phyloP scores from a whole-genome alignment of 1,284 basidiomycete species.

The Leccinum insigne region DNA sequence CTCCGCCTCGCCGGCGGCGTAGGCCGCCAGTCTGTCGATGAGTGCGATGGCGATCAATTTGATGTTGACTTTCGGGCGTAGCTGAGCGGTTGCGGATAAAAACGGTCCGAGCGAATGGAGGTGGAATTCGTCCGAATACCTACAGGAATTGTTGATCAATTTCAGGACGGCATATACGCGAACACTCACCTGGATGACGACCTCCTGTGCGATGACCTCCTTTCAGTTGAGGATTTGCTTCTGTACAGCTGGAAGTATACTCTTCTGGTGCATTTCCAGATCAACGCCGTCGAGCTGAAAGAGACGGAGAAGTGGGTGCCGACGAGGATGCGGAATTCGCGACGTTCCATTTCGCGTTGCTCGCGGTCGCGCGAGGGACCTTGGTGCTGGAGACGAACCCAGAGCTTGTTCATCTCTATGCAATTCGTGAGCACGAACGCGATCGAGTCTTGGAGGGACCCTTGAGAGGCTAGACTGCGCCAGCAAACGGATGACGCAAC shows the following conservation, averaged over 20 bases:
- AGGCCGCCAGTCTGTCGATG: slow-evolving; percentile 93
- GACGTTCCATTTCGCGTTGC: slow-evolving; percentile 92
- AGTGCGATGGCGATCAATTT: slow-evolving; percentile 96
- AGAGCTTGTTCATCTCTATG: slow-evolving; percentile 99
- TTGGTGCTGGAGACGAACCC: slow-evolving; percentile 96
- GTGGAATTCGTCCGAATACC: slow-evolving; percentile 97
- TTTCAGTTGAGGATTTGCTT: slow-evolving; percentile 39
- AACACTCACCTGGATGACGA: slow-evolving; percentile 84
- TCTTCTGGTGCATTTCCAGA: slow-evolving; percentile 45
- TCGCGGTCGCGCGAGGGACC: slow-evolving; percentile 95
- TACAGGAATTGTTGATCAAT: background rate
- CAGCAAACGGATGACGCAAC: background rate
- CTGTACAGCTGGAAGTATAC: too few relatives aligned
- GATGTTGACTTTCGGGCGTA: slow-evolving; percentile 96
- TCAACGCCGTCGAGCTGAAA: slow-evolving; percentile 95
- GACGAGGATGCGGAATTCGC: slow-evolving; percentile 90
- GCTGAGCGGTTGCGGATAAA: slow-evolving; percentile 89
- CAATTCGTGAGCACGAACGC: slow-evolving; percentile 96
- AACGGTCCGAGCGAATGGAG: slow-evolving; percentile 91
- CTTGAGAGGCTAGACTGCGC: slow-evolving; percentile 59
- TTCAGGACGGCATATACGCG: fast-evolving
- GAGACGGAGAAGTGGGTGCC: slow-evolving; percentile 92
- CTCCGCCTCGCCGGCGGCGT: slow-evolving; percentile 92
- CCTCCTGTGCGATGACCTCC: slow-evolving; percentile 96
- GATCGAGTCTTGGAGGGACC: slow-evolving; percentile 92